Evolutionary conservation across 2,329 filamentous ascomycete genomes (phyloP), one percentile per base, ranked within the genome.

Genomic region (Emydomyces testavorans): DNA sequence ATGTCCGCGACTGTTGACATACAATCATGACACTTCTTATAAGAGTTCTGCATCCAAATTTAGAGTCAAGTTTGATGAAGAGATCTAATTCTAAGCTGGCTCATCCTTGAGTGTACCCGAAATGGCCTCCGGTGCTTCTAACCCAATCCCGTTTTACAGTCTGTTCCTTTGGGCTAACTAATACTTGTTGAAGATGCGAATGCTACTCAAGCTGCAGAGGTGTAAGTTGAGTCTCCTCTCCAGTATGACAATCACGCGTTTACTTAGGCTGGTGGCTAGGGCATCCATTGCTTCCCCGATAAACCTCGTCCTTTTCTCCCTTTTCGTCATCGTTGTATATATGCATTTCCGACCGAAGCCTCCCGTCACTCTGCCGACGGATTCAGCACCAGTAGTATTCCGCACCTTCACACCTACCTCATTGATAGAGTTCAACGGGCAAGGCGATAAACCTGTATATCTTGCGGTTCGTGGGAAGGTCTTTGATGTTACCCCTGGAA

Each of bases 401-500:
- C 85, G 85, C 43, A 84, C 84, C 54, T 94, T 87, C 66, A 88
- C 81, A 5, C 84, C 85, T 11, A 82, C 83, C 26, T 86, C 85
- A 3, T 79, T 98, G n/a, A 76, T 87, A 24, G 84, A 86, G 26
- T 90, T 81, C 75, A 89, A 90, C 69, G 92, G 92, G 63, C 70
- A 73, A 47, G 75, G 84, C 59, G 76, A 75, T 58, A 72, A 71
- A 56, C 86, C 86, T 42, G 85, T 96, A 49, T 94, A 86, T 68
- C 77, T 98, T 41, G 85, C 87, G n/a, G 88, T 96, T 15, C 84
- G 87, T 35, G 89, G 92, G 45, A 80, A 80, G 43, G 82, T 96
- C 54, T 96, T 95, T 64, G 92, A 98, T 63, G 90, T 96, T 20
- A 80, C 82, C 0, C 71, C 80, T 11, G 90, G 92, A 20, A 79